Evolutionary conservation across 306 rosid species (phyloP).

Genomic region (Arachis stenosperma): DNA sequence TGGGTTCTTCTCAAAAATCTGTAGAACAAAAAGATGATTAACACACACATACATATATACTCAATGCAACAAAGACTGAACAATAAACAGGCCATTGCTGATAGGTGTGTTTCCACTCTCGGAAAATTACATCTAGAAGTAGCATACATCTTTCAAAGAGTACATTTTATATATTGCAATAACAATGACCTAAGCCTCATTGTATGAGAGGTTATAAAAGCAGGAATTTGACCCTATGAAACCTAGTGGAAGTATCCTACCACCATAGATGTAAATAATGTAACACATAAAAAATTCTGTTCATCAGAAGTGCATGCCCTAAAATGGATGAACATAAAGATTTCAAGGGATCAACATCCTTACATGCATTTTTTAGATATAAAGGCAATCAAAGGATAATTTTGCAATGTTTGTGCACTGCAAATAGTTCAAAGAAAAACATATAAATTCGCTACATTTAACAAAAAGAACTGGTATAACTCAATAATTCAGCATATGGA

Average conservation of each 20-base stretch:
- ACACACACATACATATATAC: background rate
- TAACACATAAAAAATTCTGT: background rate
- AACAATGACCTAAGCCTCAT: too few species aligned
- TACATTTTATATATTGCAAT: too few species aligned
- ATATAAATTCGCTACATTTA: background rate
- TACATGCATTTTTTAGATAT: background rate
- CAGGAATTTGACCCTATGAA: too few species aligned
- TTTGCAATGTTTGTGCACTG: background rate
- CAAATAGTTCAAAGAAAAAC: background rate
- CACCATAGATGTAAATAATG: too few species aligned
- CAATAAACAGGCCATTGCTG: background rate
- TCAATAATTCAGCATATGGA: too few species aligned
- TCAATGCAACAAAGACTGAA: background rate
- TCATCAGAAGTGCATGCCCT: background rate
- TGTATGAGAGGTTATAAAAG: too few species aligned
- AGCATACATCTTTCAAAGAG: too few species aligned
- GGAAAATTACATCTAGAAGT: too few species aligned
- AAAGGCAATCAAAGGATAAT: background rate
- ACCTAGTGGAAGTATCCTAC: too few species aligned
- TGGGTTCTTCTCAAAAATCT: slow-evolving; percentile 94
- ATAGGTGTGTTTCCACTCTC: too few species aligned
- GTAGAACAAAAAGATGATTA: background rate
- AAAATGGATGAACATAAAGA: background rate
- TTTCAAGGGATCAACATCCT: background rate
- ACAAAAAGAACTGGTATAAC: too few species aligned